Evolutionary conservation across 371 early-diverging fungal genomes (phyloP).

Genomic region (Mortierella sp.): DNA sequence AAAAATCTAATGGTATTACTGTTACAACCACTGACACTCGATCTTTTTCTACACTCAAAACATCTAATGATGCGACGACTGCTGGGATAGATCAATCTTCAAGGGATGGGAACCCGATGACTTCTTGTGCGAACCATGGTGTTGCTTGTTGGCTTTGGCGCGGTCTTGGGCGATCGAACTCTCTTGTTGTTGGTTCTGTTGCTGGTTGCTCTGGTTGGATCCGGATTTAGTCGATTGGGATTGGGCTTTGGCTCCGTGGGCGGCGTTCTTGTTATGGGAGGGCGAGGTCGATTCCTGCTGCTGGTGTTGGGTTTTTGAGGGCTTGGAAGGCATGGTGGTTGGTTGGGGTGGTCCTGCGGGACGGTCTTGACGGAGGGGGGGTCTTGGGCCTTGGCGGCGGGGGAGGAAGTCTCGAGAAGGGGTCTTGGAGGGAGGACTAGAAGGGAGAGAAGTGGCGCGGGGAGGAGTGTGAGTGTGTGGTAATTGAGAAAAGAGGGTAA

Average conservation of each 20-base stretch:
- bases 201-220: slow-evolving; percentile 2
- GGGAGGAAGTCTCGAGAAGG: neutral
- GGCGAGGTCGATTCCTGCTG: neutral
- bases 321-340: slow-evolving; percentile 1
- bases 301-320: slow-evolving; percentile 6
- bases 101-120: slow-evolving; percentile 47
- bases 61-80: neutral
- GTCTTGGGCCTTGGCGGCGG: neutral
- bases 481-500: neutral
- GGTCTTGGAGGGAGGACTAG: neutral
- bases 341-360: neutral
- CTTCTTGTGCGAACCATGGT: slow-evolving; percentile 32
- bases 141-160: slow-evolving; percentile 26
- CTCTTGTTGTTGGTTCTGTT: slow-evolving; percentile 19
- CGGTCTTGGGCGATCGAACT: neutral
- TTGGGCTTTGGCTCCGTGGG: neutral
- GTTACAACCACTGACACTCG: neutral
- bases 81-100: slow-evolving; percentile 29
- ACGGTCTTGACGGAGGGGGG: neutral
- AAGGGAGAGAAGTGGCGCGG: slow-evolving; percentile 5
- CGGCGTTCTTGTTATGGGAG: neutral
- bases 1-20: neutral
- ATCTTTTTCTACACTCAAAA: neutral
- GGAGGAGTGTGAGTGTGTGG: neutral
- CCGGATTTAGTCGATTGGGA: neutral